Evolutionary conservation across 2,329 filamentous ascomycete species (phyloP), one percentile per base, ranked within the genome.

Genomic region (Sclerotinia glacialis): DNA sequence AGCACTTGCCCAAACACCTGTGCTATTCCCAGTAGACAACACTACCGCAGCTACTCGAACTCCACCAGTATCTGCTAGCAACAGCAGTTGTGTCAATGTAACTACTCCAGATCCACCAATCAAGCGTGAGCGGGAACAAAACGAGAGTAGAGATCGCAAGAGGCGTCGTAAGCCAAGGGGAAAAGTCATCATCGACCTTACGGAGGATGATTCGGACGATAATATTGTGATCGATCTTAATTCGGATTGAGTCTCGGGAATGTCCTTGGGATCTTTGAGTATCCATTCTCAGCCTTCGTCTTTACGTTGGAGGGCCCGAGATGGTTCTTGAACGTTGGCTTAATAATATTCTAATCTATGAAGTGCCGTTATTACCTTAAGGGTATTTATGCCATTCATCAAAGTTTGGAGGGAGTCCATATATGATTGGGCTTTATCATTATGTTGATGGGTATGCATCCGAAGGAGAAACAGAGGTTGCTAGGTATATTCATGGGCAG

Each of bases 141-240:
- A n/a, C 37, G 34, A 3, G n/a, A 31, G 9, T 16, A 8, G n/a
- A 12, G 16, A 18, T 52, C 34, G 21, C 12, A 63, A 53, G 23
- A 63, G 31, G 9, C 31, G 46, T 6, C 61, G 37, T 6, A 65
- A 40, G 18, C 9, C 26, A 5, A 44, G 23, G 11, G 42, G 44
- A 8, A 42, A 42, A 59, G 28, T 50, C 8, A 59, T 21, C 14
- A 56, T 65, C n/a, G 54, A 65, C 14, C 63, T 65, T 26, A 50
- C 63, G 11, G 63, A 40, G 1, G 23, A 58, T 11, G 21, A 64
- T 21, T 46, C 50, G 2, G 61, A 64, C 26, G 49, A 64, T 37
- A 37, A 53, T 11, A 23, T 64, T 34, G 34, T 54, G 12, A 37
- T 64, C 14, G 7, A 64, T 26, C 34, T 53, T 23, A 34, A 49